Conservation (phyloP, 2,329 filamentous ascomycete genomes). For the Epicoccum sorghinum region DNA sequence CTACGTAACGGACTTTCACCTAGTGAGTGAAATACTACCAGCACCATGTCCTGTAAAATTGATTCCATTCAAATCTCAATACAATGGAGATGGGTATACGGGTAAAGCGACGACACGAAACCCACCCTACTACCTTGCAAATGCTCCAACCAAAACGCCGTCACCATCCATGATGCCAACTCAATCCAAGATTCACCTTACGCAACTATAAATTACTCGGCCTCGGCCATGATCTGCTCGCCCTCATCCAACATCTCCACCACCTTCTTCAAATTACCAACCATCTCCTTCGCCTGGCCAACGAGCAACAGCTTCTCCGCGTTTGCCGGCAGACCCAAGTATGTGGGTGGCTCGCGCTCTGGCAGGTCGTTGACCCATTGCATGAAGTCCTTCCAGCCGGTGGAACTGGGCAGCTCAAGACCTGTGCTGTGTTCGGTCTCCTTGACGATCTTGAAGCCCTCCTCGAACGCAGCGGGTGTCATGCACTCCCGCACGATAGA, state of each 20-base stretch:
- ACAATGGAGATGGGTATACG: too few relatives aligned
- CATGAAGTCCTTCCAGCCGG: conserved; percentile 83
- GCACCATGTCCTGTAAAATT: too few relatives aligned
- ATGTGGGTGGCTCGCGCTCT: conserved; percentile 94
- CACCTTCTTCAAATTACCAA: conserved; percentile 82
- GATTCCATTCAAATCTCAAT: too few relatives aligned
- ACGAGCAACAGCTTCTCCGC: conserved; percentile 94
- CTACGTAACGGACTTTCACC: too few relatives aligned
- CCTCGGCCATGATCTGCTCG: conserved; percentile 83
- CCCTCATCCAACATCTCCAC: conserved; percentile 90
- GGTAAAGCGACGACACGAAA: not conserved
- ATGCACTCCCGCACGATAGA: conserved; percentile 78
- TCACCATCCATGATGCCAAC: not conserved
- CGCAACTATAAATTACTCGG: conserved; percentile 20
- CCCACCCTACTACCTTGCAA: conserved; percentile 4
- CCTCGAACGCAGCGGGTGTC: conserved; percentile 88
- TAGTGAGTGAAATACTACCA: too few relatives aligned
- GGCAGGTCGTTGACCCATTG: conserved; percentile 90
- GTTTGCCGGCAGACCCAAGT: conserved; percentile 90
- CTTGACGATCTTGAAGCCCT: conserved; percentile 86
- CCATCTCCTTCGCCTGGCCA: conserved; percentile 82
- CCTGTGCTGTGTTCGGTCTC: conserved; percentile 59
- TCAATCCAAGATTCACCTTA: too few relatives aligned
- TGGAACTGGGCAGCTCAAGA: conserved; percentile 78
- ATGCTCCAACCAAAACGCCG: not conserved